phyloP scores from a whole-genome alignment of 2,329 filamentous ascomycete species.

The Rhinocladiella similis region DNA sequence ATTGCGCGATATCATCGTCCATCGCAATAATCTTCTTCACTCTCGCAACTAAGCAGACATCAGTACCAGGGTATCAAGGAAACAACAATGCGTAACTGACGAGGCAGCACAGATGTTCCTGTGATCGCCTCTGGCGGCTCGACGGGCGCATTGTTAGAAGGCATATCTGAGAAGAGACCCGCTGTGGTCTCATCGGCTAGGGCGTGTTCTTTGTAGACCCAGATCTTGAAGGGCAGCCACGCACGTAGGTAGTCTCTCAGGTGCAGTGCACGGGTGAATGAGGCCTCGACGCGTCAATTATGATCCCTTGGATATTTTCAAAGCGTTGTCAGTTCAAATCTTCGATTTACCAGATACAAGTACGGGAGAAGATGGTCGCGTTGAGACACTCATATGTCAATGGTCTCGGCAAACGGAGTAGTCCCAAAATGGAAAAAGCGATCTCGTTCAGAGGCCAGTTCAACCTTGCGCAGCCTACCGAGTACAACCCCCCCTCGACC shows the following conservation, averaged over 20 bases:
- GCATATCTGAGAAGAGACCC: slow-evolving; percentile 57
- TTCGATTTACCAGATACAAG: neutral
- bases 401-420: slow-evolving; percentile 9
- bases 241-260: too few species aligned
- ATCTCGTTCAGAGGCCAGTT: neutral
- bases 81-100: slow-evolving; percentile 57
- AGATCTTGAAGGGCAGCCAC: neutral
- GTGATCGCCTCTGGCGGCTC: slow-evolving; percentile 78
- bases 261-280: neutral
- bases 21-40: slow-evolving; percentile 93
- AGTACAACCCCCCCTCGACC: too few species aligned
- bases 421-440: slow-evolving; percentile 27
- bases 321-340: neutral
- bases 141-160: slow-evolving; percentile 85
- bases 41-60: slow-evolving; percentile 68
- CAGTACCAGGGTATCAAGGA: neutral
- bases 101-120: slow-evolving; percentile 78
- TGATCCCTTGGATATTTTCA: too few species aligned
- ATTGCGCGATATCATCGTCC: slow-evolving; percentile 81
- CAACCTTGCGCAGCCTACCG: neutral
- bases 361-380: slow-evolving; percentile 7
- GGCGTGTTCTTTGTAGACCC: too few species aligned
- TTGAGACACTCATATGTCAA: slow-evolving; percentile 8
- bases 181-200: neutral
- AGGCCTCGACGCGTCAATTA: too few species aligned